Conservation (phyloP, 495 filamentous ascomycete genomes). For the Elasticomyces elasticus region DNA sequence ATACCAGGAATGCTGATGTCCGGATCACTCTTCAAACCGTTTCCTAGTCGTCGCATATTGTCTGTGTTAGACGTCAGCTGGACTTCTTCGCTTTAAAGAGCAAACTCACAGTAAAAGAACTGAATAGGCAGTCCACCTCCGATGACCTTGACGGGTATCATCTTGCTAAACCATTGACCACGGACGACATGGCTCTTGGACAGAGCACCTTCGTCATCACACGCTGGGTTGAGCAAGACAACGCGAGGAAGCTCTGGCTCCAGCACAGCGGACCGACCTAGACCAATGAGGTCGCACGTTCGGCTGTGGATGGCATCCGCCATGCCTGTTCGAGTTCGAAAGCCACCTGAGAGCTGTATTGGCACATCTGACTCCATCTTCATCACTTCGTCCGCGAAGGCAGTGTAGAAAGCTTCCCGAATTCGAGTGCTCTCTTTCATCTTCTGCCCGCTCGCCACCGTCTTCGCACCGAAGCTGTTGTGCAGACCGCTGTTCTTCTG, state of each 20-base stretch:
- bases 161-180: conserved; percentile 24
- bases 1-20: conserved; percentile 20
- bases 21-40: conserved; percentile 23
- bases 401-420: conserved; percentile 24
- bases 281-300: conserved; percentile 20
- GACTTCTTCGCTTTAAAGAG: neutral
- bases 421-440: conserved; percentile 17
- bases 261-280: conserved; percentile 17
- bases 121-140: conserved; percentile 23
- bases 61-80: conserved; percentile 6
- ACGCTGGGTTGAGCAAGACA: conserved; percentile 18
- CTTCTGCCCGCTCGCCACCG: conserved; percentile 7
- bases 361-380: conserved; percentile 12
- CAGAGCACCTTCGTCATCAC: conserved; percentile 19
- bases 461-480: conserved; percentile 16
- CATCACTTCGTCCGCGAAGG: conserved; percentile 21
- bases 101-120: conserved; percentile 12
- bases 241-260: conserved; percentile 22
- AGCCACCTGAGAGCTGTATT: conserved; percentile 23
- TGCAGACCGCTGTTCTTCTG: conserved; percentile 18
- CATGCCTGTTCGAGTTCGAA: conserved; percentile 22
- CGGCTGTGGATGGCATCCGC: conserved; percentile 22
- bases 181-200: conserved; percentile 23
- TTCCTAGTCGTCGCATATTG: conserved; percentile 26
- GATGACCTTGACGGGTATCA: conserved; percentile 24